Conservation (phyloP, 805 yeast genomes). For the Torulaspora quercuum region DNA sequence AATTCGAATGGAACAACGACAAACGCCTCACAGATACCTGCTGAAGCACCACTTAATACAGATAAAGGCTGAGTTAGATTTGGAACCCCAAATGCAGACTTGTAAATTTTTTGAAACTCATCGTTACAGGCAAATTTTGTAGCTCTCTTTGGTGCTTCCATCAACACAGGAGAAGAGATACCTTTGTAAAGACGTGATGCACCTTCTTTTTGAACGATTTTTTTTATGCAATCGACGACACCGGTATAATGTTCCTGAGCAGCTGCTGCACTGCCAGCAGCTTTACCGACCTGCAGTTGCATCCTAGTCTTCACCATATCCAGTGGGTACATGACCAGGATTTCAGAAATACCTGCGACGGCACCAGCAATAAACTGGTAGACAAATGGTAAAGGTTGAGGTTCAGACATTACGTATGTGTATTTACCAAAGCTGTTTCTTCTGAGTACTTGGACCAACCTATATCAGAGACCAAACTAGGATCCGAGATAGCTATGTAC, state of each 20-base stretch:
- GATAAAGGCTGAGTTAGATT: conserved; percentile 79
- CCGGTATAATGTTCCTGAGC: conserved; percentile 61
- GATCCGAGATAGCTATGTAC: no score
- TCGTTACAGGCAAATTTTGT: conserved; percentile 98
- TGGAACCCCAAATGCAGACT: conserved; percentile 61
- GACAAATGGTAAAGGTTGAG: conserved; percentile 70
- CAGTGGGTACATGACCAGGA: conserved; percentile 90
- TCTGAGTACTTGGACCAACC: no score
- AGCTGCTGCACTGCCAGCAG: conserved; percentile 34
- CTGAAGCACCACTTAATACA: conserved; percentile 92
- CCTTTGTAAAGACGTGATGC: conserved; percentile 83
- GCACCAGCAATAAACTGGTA: conserved; percentile 94
- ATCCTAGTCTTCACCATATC: conserved; percentile 97
- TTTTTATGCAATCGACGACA: conserved; percentile 75
- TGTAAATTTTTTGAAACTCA: conserved; percentile 87
- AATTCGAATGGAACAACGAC: conserved; percentile 98
- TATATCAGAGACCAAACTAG: no score
- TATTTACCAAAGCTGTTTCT: no score
- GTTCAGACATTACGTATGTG: conserved; percentile 13
- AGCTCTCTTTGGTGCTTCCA: conserved; percentile 99
- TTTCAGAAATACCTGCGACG: conserved; percentile 95
- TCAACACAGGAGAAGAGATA: conserved; percentile 89
- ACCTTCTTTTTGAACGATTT: conserved; percentile 86
- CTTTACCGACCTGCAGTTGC: conserved; percentile 63
- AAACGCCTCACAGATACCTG: conserved; percentile 95